Conservation (phyloP, 768 basidiomycete species). For the Lyophyllum atratum region DNA sequence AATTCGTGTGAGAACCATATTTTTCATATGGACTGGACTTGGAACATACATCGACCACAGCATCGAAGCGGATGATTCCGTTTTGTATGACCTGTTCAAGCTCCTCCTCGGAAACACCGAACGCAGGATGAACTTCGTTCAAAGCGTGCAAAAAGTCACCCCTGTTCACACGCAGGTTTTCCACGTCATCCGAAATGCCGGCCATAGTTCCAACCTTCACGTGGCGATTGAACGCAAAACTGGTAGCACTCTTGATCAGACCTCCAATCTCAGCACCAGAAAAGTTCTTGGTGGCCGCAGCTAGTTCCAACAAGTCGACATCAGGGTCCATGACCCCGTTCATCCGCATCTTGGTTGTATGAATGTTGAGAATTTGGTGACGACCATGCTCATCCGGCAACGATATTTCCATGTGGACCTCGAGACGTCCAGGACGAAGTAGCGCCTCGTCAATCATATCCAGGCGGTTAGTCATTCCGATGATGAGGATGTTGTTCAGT, state of each 20-base stretch:
- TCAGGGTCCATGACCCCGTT: slow-evolving; percentile 89
- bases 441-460: slow-evolving; percentile 99
- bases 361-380: slow-evolving; percentile 91
- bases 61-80: slow-evolving; percentile 90
- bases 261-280: slow-evolving; percentile 96
- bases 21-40: background rate
- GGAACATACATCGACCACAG: slow-evolving; percentile 69
- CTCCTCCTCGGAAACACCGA: slow-evolving; percentile 97
- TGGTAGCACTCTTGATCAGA: slow-evolving; percentile 95
- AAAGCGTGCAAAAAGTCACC: slow-evolving; percentile 88
- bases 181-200: slow-evolving; percentile 94
- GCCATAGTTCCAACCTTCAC: slow-evolving; percentile 98
- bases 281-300: slow-evolving; percentile 91
- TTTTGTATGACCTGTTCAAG: slow-evolving; percentile 91
- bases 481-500: slow-evolving; percentile 98
- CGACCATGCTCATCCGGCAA: slow-evolving; percentile 94
- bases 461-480: slow-evolving; percentile 97
- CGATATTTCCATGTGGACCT: slow-evolving; percentile 99
- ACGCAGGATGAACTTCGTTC: slow-evolving; percentile 94
- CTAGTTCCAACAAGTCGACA: slow-evolving; percentile 83
- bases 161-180: slow-evolving; percentile 86
- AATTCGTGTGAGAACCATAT: background rate
- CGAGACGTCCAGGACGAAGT: slow-evolving; percentile 95
- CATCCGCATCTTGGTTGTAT: slow-evolving; percentile 90
- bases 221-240: slow-evolving; percentile 97